Base-by-base conservation (phyloP, 129 eudicot genomes). In the Tanacetum coccineum region DNA sequence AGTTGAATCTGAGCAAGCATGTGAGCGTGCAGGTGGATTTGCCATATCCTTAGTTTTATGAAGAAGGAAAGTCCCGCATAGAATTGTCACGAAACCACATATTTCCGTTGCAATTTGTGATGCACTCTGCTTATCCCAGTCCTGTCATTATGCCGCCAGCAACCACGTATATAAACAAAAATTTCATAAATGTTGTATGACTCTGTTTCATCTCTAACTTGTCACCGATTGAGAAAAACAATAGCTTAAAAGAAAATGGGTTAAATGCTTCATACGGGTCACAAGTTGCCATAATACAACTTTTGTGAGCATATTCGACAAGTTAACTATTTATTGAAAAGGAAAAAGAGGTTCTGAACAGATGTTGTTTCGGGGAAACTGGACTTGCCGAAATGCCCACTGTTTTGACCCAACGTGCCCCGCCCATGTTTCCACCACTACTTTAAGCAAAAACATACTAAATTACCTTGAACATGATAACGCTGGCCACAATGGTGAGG, bases 391-490 rank as follows among this genome's bases (percentile, higher is more conserved):
- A 66, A 49, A 66, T 26, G 47, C 13, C 17, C 25, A 22, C 2
- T 22, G 25, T 22, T 22, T 22, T 22, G 25, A 22, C 25, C 25
- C 25, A 22, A 22, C 25, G 2, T 26, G 15, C 26, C 59, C 25
- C 25, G 25, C 25, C 25, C 59, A 49, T 49, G 28, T 22, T 66
- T 8, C n/a, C 25, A 65, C 21, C 15, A 46, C 45, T 65, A 65
- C 47, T 49, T 26, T 9, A 49, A 25, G 42, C 13, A 39, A 54
- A 54, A 2, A 54, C 52, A 54, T 39, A 19, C 14, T 6, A 0
- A 71, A 66, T 80, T 50, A 91, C 97, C 97, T 91, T 91, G 69
- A 87, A 87, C 97, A 91, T 91, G 74, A 91, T 91, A 69, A 88
- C 74, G 75, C 98, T 91, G 17, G 98, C 98, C 4, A 91, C 51